phyloP scores from a whole-genome alignment of 768 basidiomycete species.

The Rossbeevera mucosa region DNA sequence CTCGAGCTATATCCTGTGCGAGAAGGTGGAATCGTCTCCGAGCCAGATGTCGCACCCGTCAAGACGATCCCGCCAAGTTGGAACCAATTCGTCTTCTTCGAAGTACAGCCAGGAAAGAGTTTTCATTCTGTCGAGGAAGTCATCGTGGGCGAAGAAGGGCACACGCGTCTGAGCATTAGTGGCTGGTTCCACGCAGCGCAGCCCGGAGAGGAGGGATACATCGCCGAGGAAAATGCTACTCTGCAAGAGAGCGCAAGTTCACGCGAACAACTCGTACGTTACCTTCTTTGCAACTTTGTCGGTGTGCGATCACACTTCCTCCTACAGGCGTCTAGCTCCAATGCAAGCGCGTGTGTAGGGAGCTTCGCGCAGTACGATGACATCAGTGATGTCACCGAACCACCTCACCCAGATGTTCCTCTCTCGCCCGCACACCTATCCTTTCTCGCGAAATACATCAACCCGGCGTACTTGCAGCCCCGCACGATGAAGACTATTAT shows the following conservation, averaged over 20 bases:
- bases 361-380: conserved; percentile 53
- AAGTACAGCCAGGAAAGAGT: conserved; percentile 91
- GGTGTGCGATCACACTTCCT: conserved; percentile 4
- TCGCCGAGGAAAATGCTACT: conserved; percentile 40
- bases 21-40: conserved; percentile 51
- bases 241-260: conserved; percentile 80
- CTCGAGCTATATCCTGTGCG: conserved; percentile 86
- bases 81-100: conserved; percentile 87
- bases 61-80: conserved; percentile 75
- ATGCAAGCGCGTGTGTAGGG: conserved; percentile 21
- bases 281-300: conserved; percentile 6
- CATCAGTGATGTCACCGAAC: conserved; percentile 31
- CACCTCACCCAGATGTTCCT: conserved; percentile 45
- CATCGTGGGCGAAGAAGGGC: conserved; percentile 68
- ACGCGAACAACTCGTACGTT: conserved; percentile 85
- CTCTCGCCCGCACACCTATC: conserved; percentile 57
- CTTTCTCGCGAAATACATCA: conserved; percentile 81
- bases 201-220: conserved; percentile 85
- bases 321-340: conserved; percentile 57
- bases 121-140: conserved; percentile 98
- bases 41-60: conserved; percentile 61
- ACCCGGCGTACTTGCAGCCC: conserved; percentile 84
- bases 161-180: conserved; percentile 80
- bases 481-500: conserved; percentile 79
- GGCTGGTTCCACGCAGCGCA: conserved; percentile 97